phyloP scores from a whole-genome alignment of 164 flowering plant species.

The Amborella trichopoda region DNA sequence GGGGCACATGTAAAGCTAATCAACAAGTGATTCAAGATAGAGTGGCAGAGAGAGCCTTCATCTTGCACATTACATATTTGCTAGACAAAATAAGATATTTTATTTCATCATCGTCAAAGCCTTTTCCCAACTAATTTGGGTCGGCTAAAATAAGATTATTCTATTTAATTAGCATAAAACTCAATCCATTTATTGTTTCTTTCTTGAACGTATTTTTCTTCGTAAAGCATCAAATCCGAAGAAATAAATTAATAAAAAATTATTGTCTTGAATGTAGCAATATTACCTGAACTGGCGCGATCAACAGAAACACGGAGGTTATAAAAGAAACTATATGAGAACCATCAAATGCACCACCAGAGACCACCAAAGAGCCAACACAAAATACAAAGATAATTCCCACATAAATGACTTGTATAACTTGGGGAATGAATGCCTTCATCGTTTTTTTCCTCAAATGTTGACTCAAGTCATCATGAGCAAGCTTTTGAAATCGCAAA shows the following conservation, averaged over 20 bases:
- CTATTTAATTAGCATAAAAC: too few species aligned
- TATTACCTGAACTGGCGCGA: slow-evolving; percentile 82
- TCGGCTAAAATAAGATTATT: slow-evolving; percentile 15
- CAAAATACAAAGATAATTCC: slow-evolving; percentile 39
- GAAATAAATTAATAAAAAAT: too few species aligned
- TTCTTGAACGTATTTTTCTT: too few species aligned
- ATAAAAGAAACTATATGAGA: slow-evolving; percentile 54
- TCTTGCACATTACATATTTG: too few species aligned
- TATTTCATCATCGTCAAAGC: slow-evolving; percentile 32
- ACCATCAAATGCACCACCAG: slow-evolving; percentile 48
- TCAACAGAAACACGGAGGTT: slow-evolving; percentile 60
- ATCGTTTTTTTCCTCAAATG: slow-evolving; percentile 64
- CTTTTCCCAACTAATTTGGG: too few species aligned
- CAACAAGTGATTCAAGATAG: too few species aligned
- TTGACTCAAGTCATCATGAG: slow-evolving; percentile 38
- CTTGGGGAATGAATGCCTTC: slow-evolving; percentile 82
- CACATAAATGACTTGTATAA: slow-evolving; percentile 51
- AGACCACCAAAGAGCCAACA: slow-evolving; percentile 42
- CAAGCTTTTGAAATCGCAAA: slow-evolving; percentile 59
- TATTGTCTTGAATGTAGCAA: too few species aligned
- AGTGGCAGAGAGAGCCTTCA: too few species aligned
- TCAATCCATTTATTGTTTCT: too few species aligned
- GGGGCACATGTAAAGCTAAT: too few species aligned
- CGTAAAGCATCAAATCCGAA: too few species aligned
- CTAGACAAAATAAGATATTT: too few species aligned